A percentile compares a stretch with the other conserved stretches of the same genome.
These are phyloP conservation scores for Penicillium psychrofluorescens DNA, from an alignment of 495 filamentous ascomycete species.

Conservation along the genomic window DNA sequence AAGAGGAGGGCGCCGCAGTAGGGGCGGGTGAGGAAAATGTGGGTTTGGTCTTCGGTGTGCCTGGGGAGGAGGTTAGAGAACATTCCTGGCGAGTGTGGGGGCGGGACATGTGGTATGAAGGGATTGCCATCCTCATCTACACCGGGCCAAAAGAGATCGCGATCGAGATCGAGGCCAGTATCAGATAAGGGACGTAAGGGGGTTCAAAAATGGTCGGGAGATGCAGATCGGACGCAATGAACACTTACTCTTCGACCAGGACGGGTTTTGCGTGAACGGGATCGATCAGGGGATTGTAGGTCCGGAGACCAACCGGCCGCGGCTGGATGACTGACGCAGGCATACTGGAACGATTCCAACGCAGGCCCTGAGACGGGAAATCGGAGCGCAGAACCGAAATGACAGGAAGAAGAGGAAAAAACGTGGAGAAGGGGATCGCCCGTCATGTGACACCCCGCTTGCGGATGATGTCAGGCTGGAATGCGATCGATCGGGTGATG, in stretches of 20 bases:
- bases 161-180: no score
- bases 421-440: background rate
- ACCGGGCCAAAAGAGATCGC: no score
- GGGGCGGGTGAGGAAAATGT: constrained; percentile 64
- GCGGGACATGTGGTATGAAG: background rate
- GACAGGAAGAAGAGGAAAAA: no score
- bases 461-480: constrained; percentile 4
- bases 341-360: no score
- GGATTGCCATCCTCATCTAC: background rate
- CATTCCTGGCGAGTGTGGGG: background rate
- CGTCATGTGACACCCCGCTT: constrained; percentile 4
- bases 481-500: background rate
- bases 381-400: no score
- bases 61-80: constrained; percentile 6
- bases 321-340: background rate
- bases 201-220: no score
- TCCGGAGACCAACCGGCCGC: constrained; percentile 3
- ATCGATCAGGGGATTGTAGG: constrained; percentile 35
- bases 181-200: no score
- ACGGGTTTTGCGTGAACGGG: constrained; percentile 26
- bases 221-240: background rate
- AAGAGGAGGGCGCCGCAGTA: constrained; percentile 75
- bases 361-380: no score
- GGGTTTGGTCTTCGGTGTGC: constrained; percentile 23
- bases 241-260: constrained; percentile 35